Evolutionary conservation across 2,329 filamentous ascomycete genomes (phyloP), one percentile per base, ranked within the genome.

Genomic region (Graphium sp.): DNA sequence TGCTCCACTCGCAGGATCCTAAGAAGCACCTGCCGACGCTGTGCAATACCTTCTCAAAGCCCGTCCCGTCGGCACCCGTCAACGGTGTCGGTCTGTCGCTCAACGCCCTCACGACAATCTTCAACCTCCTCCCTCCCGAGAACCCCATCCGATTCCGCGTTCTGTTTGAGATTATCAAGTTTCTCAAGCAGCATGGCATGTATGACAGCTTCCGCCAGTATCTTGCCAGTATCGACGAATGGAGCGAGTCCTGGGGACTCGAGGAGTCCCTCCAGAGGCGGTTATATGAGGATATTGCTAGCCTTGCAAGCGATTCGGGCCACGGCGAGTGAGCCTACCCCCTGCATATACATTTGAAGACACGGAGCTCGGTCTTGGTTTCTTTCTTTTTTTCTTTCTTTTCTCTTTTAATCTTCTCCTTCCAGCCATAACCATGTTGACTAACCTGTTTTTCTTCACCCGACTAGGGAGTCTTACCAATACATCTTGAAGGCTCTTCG

Each of bases 31-130:
- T 98, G 39, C 79, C 82, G 34, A 69, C 70, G 43, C 75, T 98
- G 46, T 95, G 89, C 71, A 66, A 74, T 46, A 87, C 91, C 58
- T 80, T 98, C 47, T 72, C 73, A 39, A 78, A 82, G 52, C 87
- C 89, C 38, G 73, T 95, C 48, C 72, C 76, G 36, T 81, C 80
- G 36, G 92, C 87, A 28, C 80, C 84, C 30, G 62, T 76, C 41
- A 85, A 93, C 58, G 83, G 85, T 42, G 66, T 78, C 37, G 77
- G 79, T 28, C 70, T 98, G 39, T 83, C 84, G 38, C 76, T 95
- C 42, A 84, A 83, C 40, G 79, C 89, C 42, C 71, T 98, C 41
- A 84, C 82, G 48, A 94, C 85, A 43, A 74, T 98, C 47, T 98
- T 95, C 75, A 98, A 98, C 67, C 77, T 91, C 39, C 69, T 95